Evolutionary conservation across 768 basidiomycete species (phyloP), one percentile per base, ranked within the genome.

Genomic region (Gloeostereum incarnatum): DNA sequence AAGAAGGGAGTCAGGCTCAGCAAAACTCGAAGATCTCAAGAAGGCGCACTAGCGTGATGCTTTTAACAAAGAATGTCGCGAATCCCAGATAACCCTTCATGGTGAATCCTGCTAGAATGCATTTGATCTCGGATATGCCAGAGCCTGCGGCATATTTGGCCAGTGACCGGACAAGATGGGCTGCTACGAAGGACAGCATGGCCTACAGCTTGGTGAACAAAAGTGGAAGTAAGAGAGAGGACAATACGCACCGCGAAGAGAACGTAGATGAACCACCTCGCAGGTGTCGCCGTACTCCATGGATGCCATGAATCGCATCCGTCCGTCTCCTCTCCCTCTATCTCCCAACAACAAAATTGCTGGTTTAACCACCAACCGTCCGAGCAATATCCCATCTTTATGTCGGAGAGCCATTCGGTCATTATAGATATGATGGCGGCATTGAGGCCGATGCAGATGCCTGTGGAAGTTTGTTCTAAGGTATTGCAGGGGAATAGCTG

Each of bases 281-380:
- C 76, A 24, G 73, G 61, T 27, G 75, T 63, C 43, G 83, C 65
- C 39, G 71, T 62, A 53, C 89, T 79, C 96, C 96, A 98, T 27
- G 81, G 62, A 56, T 81, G 78, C 96, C 96, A 99, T 31, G 88
- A 91, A 3, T 84, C 72, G 56, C 96, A 99, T 10, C 74, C 80
- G 39, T 79, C 82, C 13, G 75, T 71, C 46, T 81, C 85, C 31
- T 81, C 81, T 5, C 67, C 71, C 45, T 91, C 89, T 39, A 97
- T 80, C 54, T 97, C 96, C 82, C 93, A 92, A 55, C 96, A 99
- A 60, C 96, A 99, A 57, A 97, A 97, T 52, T 96, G 88, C 50
- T 91, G 81, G 58, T 93, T 96, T 39, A 99, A 58, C 94, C 96
- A 99, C 96, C 96, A 99, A 1, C 89, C 93, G 47, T 92, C 89